phyloP scores from a whole-genome alignment of 306 rosid genomes.

The Carpinus fangiana region DNA sequence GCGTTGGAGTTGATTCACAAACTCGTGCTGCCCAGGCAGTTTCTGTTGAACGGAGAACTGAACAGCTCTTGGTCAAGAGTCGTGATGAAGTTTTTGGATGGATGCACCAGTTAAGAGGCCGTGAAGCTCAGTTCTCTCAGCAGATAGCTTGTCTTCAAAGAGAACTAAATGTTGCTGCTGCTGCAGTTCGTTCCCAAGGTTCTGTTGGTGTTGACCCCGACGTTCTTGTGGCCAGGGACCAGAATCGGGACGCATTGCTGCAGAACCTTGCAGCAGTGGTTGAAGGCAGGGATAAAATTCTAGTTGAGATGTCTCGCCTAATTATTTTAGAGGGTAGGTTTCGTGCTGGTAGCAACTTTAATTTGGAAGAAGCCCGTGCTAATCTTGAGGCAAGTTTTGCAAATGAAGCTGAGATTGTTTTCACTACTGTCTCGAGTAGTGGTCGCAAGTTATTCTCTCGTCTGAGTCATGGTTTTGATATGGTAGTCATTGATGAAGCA shows the following conservation, averaged over 20 bases:
- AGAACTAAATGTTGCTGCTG: constrained; percentile 89
- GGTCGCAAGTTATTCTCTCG: constrained; percentile 97
- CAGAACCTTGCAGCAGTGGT: constrained; percentile 92
- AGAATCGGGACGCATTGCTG: constrained; percentile 77
- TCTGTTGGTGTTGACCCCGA: constrained; percentile 99
- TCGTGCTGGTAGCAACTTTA: constrained; percentile 77
- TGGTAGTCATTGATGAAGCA: constrained; percentile 99
- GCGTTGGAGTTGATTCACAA: constrained; percentile 98
- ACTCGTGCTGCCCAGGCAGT: constrained; percentile 99
- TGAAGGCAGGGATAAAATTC: constrained; percentile 84
- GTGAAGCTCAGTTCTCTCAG: constrained; percentile 75
- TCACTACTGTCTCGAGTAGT: constrained; percentile 97
- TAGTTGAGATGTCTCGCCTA: constrained; percentile 96
- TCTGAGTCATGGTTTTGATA: constrained; percentile 97
- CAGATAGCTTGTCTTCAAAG: constrained; percentile 79
- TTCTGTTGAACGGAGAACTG: constrained; percentile 98
- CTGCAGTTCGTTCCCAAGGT: constrained; percentile 87
- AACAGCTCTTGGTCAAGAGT: constrained; percentile 83
- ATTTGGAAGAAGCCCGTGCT: constrained; percentile 95
- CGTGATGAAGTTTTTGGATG: constrained; percentile 82
- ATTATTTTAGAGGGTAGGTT: constrained; percentile 81
- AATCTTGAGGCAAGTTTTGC: constrained; percentile 99
- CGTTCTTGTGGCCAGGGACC: constrained; percentile 83
- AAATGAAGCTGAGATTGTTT: constrained; percentile 94
- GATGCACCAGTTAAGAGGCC: constrained; percentile 88